These are phyloP conservation scores for Coemansia sp. DNA, from an alignment of 192 early-diverging fungal genomes.

Conservation along the genomic window DNA sequence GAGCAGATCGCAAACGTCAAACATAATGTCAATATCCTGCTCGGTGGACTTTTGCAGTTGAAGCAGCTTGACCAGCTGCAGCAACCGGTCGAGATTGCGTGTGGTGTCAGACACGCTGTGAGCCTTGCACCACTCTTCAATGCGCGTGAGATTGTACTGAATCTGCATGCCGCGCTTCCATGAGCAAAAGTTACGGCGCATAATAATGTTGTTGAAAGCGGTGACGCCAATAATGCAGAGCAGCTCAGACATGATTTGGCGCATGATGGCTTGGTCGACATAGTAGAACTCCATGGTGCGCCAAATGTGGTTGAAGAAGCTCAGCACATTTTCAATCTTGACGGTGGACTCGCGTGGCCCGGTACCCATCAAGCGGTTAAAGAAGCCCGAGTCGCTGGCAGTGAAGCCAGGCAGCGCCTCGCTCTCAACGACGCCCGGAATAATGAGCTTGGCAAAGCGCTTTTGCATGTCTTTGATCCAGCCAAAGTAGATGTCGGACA, in stretches of 20 bases:
- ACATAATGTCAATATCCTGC: constrained; percentile 96
- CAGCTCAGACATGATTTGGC: constrained; percentile 93
- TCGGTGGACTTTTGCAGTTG: constrained; percentile 68
- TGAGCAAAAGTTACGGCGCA: constrained; percentile 98
- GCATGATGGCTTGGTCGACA: constrained; percentile 86
- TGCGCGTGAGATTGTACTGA: constrained; percentile 95
- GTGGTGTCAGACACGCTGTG: constrained; percentile 87
- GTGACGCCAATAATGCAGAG: constrained; percentile 93
- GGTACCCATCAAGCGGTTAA: too few species aligned
- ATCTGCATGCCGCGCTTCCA: constrained; percentile 99
- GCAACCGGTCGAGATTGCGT: constrained; percentile 87
- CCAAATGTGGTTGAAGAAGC: constrained; percentile 88
- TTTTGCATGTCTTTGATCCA: too few species aligned
- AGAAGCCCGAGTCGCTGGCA: too few species aligned
- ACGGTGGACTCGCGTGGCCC: too few species aligned
- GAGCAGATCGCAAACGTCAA: constrained; percentile 96
- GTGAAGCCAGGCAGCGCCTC: too few species aligned
- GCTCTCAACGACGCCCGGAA: too few species aligned
- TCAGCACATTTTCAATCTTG: too few species aligned
- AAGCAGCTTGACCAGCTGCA: constrained; percentile 95
- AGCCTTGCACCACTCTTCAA: constrained; percentile 99
- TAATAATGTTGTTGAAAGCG: constrained; percentile 96
- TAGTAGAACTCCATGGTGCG: constrained; percentile 97
- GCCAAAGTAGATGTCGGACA: too few species aligned
- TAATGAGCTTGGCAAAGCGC: too few species aligned